Conservation (phyloP, 2,329 filamentous ascomycete species). For the Alternaria brassicae region DNA sequence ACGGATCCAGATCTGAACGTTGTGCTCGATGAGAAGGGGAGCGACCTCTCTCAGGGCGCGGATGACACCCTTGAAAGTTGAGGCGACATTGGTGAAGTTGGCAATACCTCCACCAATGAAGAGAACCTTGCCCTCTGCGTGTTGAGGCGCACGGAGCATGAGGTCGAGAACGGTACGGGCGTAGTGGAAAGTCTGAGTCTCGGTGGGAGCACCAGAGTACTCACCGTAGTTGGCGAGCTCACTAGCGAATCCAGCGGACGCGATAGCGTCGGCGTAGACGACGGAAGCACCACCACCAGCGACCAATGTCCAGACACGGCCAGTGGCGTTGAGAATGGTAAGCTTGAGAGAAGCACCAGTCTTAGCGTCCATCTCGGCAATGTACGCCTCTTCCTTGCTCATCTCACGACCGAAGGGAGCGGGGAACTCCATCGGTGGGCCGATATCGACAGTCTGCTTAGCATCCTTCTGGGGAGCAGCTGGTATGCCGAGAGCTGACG, state of each 20-base stretch:
- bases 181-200: conserved; percentile 99
- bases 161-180: conserved; percentile 95
- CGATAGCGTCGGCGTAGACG: conserved; percentile 98
- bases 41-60: conserved; percentile 91
- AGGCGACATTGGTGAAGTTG: conserved; percentile 99
- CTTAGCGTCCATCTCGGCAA: conserved; percentile 98
- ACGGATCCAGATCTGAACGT: conserved; percentile 95
- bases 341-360: conserved; percentile 98
- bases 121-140: conserved; percentile 93
- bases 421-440: conserved; percentile 98
- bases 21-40: conserved; percentile 88
- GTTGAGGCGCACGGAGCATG: conserved; percentile 88
- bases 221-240: conserved; percentile 99
- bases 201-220: conserved; percentile 98
- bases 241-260: conserved; percentile 90
- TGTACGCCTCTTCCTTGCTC: conserved; percentile 99
- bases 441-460: conserved; percentile 93
- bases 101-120: conserved; percentile 99
- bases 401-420: conserved; percentile 98
- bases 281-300: conserved; percentile 99
- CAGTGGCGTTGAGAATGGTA: conserved; percentile 89
- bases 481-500: conserved; percentile 84
- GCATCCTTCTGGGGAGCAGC: conserved; percentile 65
- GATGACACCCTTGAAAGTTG: conserved; percentile 99
- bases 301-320: conserved; percentile 97